Evolutionary conservation across 1,284 basidiomycete species (phyloP), one percentile per base, ranked within the genome.

Genomic region (Tetrapyrgos nigripes): DNA sequence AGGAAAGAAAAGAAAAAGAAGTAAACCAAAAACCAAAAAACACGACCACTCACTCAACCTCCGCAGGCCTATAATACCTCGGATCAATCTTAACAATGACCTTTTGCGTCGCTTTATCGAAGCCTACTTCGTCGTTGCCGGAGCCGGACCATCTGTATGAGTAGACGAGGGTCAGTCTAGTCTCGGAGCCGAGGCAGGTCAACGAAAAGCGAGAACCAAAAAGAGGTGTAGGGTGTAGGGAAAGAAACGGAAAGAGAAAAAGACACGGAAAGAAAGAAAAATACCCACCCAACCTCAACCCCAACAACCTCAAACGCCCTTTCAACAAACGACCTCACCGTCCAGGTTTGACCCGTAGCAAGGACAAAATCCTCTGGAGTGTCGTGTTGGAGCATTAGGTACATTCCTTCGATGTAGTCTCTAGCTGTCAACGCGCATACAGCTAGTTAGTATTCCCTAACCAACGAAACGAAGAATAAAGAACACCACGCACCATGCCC

Each of bases 401-500:
- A 97, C 95, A 97, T 96, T 45, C 94, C 94, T 76, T 96, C 94
- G 11, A 94, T 89, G 68, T 94, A 95, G 71, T 95, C 93, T 63
- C 85, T 86, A 52, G 92, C 92, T 92, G 61, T 47, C n/a, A n/a
- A n/a, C n/a, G n/a, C n/a, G n/a, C n/a, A n/a, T n/a, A n/a, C n/a
- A 50, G 14, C 21, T 19, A 3, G 27, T 2, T 44, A 33, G 19
- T 19, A 17, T 11, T 33, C 19, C 47, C n/a, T n/a, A 57, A 21
- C 31, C 24, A 53, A 11, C 23, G 23, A 11, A 11, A 0, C n/a
- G 26, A 14, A 23, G 31, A 23, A 35, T 53, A 50, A 40, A 28
- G 44, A 53, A 53, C 46, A 47, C 55, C 27, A 73, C 85, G 60
- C 62, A 91, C 91, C 93, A 74, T 97, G 94, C 66, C 94, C 94